Evolutionary conservation across 2,329 filamentous ascomycete species (phyloP), one percentile per base, ranked within the genome.

Genomic region (Nemania bipapillata): DNA sequence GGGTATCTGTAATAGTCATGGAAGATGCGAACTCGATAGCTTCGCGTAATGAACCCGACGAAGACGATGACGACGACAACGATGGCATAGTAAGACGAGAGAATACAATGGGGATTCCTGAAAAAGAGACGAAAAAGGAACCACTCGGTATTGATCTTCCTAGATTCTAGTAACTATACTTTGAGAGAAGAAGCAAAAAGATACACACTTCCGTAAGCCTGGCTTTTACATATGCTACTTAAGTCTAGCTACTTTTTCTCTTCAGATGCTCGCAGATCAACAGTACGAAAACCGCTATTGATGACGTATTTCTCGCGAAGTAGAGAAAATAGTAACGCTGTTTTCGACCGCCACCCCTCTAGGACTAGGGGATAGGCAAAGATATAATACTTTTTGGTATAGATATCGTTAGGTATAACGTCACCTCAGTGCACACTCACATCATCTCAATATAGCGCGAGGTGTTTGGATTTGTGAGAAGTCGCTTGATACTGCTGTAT

Each of bases 1-100:
- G 49, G 65, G 37, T 28, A 67, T 62, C 40, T 49, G 47, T 24
- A 30, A 59, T 45, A 15, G 30, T 17, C n/a, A 50, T 30, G 47
- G 50, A 62, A 61, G n/a, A 65, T 55, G 52, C 37, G 35, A 40
- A 59, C 45, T 60, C 60, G 22, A 32, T 40, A 32, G 42, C 65
- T 70, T 66, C 61, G 50, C 57, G 30, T 70, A 56, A 68, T 6
- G 61, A 65, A 65, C 15, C 2, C 59, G 35, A 64, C 26, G 65
- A 64, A 54, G 47, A 65, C 45, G 52, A 68, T 11, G 24, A 70
- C 45, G 52, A 68, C 8, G 24, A 70, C 57, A 50, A 54, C 30
- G 28, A 68, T n/a, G 26, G 58, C 57, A 60, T 20, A 32, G 58
- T 17, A 55, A 66, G 47, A 58, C 30, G 11, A 24, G 17, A 58